Percentiles rank a stretch among this genome's conserved stretches.
Conservation (phyloP, 2,329 filamentous ascomycete genomes). For the Fusarium caatingaense region DNA sequence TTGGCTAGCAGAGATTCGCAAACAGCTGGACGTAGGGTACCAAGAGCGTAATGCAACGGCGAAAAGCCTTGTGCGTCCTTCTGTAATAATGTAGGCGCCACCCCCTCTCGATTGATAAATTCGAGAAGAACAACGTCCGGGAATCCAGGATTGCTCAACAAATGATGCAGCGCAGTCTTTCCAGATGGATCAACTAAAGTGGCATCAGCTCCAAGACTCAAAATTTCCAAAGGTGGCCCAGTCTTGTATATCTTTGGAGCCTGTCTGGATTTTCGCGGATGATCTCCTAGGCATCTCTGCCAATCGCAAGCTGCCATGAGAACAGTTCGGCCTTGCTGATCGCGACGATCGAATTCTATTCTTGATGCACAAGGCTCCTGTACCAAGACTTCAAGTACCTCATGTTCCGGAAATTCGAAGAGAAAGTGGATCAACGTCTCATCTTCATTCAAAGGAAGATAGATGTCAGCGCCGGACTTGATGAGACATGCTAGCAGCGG, state of each 20-base stretch:
- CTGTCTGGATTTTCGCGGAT: background rate
- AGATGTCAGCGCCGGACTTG: constrained; percentile 24
- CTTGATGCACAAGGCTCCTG: constrained; percentile 29
- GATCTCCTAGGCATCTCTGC: background rate
- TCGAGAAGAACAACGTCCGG: constrained; percentile 19
- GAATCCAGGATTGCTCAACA: constrained; percentile 28
- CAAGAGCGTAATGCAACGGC: constrained; percentile 32
- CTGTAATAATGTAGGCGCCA: constrained; percentile 10
- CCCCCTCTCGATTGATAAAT: constrained; percentile 29
- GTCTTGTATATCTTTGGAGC: background rate
- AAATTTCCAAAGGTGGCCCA: constrained; percentile 14
- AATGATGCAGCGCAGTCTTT: constrained; percentile 37
- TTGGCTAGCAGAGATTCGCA: constrained; percentile 33
- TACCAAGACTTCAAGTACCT: background rate
- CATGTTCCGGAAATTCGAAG: constrained; percentile 19
- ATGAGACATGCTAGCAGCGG: constrained; percentile 21
- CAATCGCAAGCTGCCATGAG: constrained; percentile 38
- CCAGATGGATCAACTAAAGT: constrained; percentile 26
- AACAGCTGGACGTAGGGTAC: constrained; percentile 17
- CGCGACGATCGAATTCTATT: constrained; percentile 36
- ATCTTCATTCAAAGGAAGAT: constrained; percentile 31
- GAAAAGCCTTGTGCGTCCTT: constrained; percentile 19
- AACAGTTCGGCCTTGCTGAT: constrained; percentile 31
- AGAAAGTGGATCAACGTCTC: constrained; percentile 37
- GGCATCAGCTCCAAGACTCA: constrained; percentile 30